Percentiles rank a stretch among this genome's conserved stretches.
Conservation (phyloP, 2,329 filamentous ascomycete species). For the Dactylellina drechsleri region DNA sequence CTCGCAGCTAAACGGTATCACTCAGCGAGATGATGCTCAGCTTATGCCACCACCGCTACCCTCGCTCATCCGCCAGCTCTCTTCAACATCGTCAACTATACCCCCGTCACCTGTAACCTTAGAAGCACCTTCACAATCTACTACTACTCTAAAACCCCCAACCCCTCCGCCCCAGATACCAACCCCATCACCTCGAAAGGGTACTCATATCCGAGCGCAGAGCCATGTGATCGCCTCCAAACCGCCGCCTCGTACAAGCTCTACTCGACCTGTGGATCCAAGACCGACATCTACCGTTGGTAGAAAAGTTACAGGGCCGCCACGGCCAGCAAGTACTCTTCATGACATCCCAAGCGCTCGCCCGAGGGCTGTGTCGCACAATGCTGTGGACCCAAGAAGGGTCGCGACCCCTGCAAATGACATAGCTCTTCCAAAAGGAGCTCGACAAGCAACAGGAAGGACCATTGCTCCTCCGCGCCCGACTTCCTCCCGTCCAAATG, state of each 20-base stretch:
- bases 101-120: slow-evolving; percentile 3
- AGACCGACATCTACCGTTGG: slow-evolving; percentile 43
- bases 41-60: slow-evolving; percentile 47
- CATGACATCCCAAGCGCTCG: slow-evolving; percentile 37
- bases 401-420: slow-evolving; percentile 44
- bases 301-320: slow-evolving; percentile 41
- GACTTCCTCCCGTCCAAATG: slow-evolving; percentile 37
- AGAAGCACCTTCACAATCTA: slow-evolving; percentile 20
- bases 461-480: slow-evolving; percentile 40
- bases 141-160: slow-evolving; percentile 29
- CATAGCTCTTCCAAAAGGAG: slow-evolving; percentile 26
- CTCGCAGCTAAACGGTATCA: slow-evolving; percentile 19
- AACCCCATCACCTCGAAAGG: slow-evolving; percentile 48
- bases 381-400: slow-evolving; percentile 32
- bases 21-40: slow-evolving; percentile 35
- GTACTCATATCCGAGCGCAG: slow-evolving; percentile 38
- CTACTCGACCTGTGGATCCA: slow-evolving; percentile 37
- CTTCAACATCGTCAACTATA: slow-evolving; percentile 15
- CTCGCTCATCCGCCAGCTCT: slow-evolving; percentile 36
- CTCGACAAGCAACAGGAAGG: slow-evolving; percentile 24
- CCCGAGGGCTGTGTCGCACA: slow-evolving; percentile 49
- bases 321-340: slow-evolving; percentile 37
- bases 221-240: slow-evolving; percentile 35
- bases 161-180: slow-evolving; percentile 45
- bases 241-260: slow-evolving; percentile 27